Conservation (phyloP, 352 stramenopile species). For the Phytophthora meadii region DNA sequence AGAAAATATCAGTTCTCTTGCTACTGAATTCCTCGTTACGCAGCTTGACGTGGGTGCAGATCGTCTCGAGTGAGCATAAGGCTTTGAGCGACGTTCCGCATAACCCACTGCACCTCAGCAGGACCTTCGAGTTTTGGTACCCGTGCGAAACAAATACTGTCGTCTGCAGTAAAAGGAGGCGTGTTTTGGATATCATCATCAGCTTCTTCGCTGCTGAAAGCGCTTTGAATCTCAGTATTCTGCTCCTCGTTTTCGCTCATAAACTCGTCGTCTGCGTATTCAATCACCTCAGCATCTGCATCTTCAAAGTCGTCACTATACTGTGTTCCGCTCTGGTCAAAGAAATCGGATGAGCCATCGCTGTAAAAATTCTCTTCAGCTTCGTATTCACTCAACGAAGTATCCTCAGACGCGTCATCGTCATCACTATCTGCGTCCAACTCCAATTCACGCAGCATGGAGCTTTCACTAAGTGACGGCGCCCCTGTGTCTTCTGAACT, state of each 20-base stretch:
- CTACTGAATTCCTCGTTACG: constrained; percentile 6
- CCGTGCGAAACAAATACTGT: constrained; percentile 12
- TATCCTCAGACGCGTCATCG: constrained; percentile 41
- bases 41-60: constrained; percentile 25
- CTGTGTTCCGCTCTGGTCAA: constrained; percentile 68
- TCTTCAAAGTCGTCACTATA: constrained; percentile 90
- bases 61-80: constrained; percentile 68
- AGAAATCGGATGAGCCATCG: constrained; percentile 75
- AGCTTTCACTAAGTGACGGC: constrained; percentile 59
- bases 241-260: constrained; percentile 42
- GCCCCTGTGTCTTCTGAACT: constrained; percentile 28
- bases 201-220: constrained; percentile 3
- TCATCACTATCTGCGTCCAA: constrained; percentile 62
- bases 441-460: constrained; percentile 64
- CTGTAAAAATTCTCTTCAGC: constrained; percentile 89
- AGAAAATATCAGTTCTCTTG: constrained; percentile 10
- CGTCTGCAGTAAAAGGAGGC: constrained; percentile 24
- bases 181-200: constrained; percentile 5
- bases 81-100: constrained; percentile 75
- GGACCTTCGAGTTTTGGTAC: constrained; percentile 40
- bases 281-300: constrained; percentile 76
- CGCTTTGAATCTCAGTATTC: constrained; percentile 3
- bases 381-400: constrained; percentile 78
- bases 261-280: constrained; percentile 80
- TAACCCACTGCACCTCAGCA: constrained; percentile 78